These are phyloP conservation scores for fission yeast (Schizosaccharomyces pombe) DNA, from an alignment of 805 yeast genomes.

Conservation along the genomic window DNA sequence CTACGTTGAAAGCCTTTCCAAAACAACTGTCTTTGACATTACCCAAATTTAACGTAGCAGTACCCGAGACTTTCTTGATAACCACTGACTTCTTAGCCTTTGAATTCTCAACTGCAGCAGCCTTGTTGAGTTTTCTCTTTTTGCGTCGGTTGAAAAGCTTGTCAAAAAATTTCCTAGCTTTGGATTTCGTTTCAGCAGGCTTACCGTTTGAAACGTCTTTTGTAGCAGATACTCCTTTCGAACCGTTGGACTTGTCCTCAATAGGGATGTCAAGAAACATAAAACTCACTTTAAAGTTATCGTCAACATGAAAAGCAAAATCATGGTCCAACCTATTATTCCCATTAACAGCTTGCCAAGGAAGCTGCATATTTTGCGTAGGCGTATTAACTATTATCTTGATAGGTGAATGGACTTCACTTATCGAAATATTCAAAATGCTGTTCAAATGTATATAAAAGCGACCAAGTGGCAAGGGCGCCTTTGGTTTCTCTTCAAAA, in stretches of 20 bases:
- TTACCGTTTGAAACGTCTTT: not conserved
- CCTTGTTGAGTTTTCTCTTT: not conserved
- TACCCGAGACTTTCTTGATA: not conserved
- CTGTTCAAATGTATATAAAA: constrained; percentile 11
- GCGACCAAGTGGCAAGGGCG: not conserved
- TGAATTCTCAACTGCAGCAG: not conserved
- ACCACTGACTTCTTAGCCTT: not conserved
- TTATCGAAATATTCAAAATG: constrained; percentile 45
- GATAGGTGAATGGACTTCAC: constrained; percentile 61
- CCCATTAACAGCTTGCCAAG: not conserved
- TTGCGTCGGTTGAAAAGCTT: not conserved
- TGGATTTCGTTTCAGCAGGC: not conserved
- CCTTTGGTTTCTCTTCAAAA: not conserved
- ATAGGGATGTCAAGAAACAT: not conserved
- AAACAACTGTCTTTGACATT: not conserved
- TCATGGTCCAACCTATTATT: not conserved
- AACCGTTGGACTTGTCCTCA: not conserved
- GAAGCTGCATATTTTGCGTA: not conserved
- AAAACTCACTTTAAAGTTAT: not conserved
- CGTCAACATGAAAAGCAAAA: not conserved
- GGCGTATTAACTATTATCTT: constrained; percentile 26
- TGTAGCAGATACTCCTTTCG: not conserved
- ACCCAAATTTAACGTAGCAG: not conserved
- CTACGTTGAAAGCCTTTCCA: not conserved
- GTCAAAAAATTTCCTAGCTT: not conserved